Evolutionary conservation across 148 eudicot genomes (phyloP).

Genomic region (Gaultheria prostrata): DNA sequence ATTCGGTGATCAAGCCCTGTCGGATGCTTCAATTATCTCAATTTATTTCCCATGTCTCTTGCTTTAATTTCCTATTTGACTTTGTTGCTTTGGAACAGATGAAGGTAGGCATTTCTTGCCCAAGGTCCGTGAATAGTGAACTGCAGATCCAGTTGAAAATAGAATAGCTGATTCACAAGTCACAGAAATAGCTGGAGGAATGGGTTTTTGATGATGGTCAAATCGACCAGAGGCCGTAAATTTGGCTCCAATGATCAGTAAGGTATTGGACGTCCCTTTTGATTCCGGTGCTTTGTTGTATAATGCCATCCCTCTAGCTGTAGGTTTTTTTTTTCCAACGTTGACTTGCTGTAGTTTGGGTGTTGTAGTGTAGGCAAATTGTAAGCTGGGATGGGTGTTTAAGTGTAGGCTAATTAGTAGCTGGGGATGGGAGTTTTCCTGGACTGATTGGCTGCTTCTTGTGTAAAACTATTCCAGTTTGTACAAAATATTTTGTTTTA

Average conservation of each 20-base stretch:
- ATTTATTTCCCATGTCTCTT: neutral
- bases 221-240: neutral
- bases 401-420: conserved; percentile 14
- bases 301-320: conserved; percentile 4
- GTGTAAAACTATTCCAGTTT: conserved; percentile 11
- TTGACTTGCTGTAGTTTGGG: conserved; percentile 9
- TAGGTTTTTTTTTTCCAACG: neutral
- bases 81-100: conserved; percentile 24
- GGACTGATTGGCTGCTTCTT: neutral
- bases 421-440: conserved; percentile 6
- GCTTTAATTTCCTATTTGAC: neutral
- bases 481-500: conserved; percentile 5
- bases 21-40: neutral
- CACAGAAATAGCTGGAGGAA: neutral
- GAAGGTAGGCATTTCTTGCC: conserved; percentile 41
- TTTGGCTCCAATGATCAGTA: neutral
- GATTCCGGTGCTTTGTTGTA: conserved; percentile 15
- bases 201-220: neutral
- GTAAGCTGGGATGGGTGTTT: conserved; percentile 1
- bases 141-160: neutral
- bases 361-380: neutral
- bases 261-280: neutral
- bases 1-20: neutral
- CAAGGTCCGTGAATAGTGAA: conserved; percentile 28
- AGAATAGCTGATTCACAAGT: neutral